Base-by-base conservation (phyloP, 2,329 filamentous ascomycete genomes). In the Ophiobolus disseminans region DNA sequence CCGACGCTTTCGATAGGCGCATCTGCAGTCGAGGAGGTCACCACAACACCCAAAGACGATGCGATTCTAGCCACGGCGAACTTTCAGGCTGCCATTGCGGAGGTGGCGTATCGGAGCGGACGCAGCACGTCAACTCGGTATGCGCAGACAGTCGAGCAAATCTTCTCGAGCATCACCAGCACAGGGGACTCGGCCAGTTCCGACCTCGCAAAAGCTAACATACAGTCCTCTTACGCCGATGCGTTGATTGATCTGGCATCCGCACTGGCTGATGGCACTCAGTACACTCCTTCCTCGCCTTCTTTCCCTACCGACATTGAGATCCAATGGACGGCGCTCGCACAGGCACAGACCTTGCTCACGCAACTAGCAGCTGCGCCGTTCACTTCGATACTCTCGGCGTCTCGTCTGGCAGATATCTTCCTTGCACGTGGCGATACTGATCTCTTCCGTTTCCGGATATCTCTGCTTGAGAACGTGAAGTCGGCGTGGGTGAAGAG, bases 51-150 rank as follows among this genome's bases (percentile, higher is more conserved):
- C 70, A 72, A 77, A 32, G 72, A 80, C 34, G 82, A 86, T 60
- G 77, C 81, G 16, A 71, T 75, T 3, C 73, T 88, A 19, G 79
- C 80, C 4, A 74, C 76, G 20, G 84, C 84, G 6, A 81, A 77
- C 39, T 86, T 87, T 65, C 70, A 80, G 13, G 78, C 78, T 37
- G 79, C 80, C 4, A 66, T 86, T 36, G 78, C 81, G 8, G 83
- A 86, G 53, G 75, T 82, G 1, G 76, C 82, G 40, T 88, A 83
- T 63, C 78, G 80, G 28, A 75, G 72, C 40, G 75, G 76, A 26
- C 69, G 75, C 40, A 78, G 80, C 43, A 77, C 82, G 32, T 62
- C 80, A 16, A 65, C 75, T 30, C 80, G 79, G n/a, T 86, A 86
- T 67, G 74, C 80, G n/a, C 60, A 62, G 21, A 63, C 73, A 2